Base-by-base conservation (phyloP, 495 filamentous ascomycete genomes). In the Penicillium cinerascens region DNA sequence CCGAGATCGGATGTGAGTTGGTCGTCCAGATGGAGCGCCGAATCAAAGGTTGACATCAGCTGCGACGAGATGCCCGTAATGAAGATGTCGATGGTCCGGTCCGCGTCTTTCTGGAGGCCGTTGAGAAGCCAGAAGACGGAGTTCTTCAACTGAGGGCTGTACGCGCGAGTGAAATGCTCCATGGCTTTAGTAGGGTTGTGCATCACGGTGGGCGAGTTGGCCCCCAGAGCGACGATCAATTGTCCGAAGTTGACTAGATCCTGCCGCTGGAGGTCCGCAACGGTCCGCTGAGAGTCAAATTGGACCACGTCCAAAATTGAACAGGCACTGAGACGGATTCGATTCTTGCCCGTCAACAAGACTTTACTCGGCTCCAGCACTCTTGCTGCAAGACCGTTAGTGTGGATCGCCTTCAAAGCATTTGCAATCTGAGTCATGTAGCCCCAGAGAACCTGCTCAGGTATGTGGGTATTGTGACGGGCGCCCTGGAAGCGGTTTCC, bases 361-460 rank as follows among this genome's bases (percentile, higher is more conserved):
- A 97, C 82, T 62, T 97, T 97, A 69, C 79, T 90, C 15, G 87
- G 72, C 47, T 92, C 89, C 35, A 97, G 80, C 27, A 92, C 82
- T 36, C 91, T 77, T 37, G 91, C 91, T 18, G 93, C 92, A 16
- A 97, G 79, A 6, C 88, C 86, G 38, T 78, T 81, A 23, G 79
- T 77, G 66, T 98, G 93, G 41, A 97, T 92, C 3, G 85, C 78
- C 66, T 89, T 93, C 36, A 98, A 76, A 6, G 87, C 92, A 53
- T 85, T 90, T n/a, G 87, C 84, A 49, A 97, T 87, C 70, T 98
- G 93, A 26, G 91, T 87, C 44, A 97, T 82, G 64, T 97, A 98
- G 51, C 84, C 81, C 95, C 95, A 98, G 3, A 98, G 68, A 18
- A 87, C 74, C 56, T 85, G 82, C 68, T 97, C 95, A 0, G 86